These are phyloP conservation scores for Cyanophora paradoxa DNA, from an alignment of 78 protist species.

Conservation along the genomic window DNA sequence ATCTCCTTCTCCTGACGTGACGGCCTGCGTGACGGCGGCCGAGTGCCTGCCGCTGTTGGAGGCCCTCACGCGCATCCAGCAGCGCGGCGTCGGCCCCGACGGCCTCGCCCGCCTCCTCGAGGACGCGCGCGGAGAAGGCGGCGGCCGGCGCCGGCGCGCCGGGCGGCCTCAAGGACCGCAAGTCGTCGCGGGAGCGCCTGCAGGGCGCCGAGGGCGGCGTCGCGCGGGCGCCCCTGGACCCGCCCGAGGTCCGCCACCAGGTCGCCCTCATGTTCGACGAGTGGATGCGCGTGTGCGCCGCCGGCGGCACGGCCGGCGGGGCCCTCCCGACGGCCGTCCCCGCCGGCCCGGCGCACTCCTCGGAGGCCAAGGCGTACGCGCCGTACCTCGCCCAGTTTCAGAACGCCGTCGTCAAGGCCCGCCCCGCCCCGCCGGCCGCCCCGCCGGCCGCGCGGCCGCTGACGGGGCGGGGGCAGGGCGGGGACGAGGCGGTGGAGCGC, in stretches of 20 bases:
- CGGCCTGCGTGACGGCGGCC: not conserved
- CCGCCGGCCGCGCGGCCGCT: too few species aligned
- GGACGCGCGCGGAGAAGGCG: not conserved
- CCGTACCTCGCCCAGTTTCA: too few species aligned
- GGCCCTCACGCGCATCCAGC: slow-evolving; percentile 33
- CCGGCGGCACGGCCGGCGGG: not conserved
- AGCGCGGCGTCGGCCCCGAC: too few species aligned
- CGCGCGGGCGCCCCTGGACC: not conserved
- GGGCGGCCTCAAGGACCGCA: not conserved
- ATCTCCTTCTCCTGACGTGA: too few species aligned
- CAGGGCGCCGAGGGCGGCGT: not conserved
- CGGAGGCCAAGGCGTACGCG: not conserved
- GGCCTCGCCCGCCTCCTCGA: too few species aligned
- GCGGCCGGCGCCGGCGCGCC: not conserved
- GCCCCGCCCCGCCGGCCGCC: too few species aligned
- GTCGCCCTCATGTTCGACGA: not conserved
- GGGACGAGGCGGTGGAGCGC: too few species aligned
- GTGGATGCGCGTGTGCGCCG: not conserved
- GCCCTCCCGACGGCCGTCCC: too few species aligned
- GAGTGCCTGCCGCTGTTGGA: slow-evolving; percentile 13
- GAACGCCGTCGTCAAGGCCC: too few species aligned
- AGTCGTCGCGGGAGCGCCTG: too few species aligned
- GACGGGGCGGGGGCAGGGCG: slow-evolving; percentile 18
- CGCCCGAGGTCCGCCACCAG: not conserved
- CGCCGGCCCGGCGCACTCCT: not conserved